A percentile compares a stretch with the other conserved stretches of the same genome.
These are phyloP conservation scores for Moesziomyces sp. DNA, from an alignment of 1,284 basidiomycete species.

Conservation along the genomic window DNA sequence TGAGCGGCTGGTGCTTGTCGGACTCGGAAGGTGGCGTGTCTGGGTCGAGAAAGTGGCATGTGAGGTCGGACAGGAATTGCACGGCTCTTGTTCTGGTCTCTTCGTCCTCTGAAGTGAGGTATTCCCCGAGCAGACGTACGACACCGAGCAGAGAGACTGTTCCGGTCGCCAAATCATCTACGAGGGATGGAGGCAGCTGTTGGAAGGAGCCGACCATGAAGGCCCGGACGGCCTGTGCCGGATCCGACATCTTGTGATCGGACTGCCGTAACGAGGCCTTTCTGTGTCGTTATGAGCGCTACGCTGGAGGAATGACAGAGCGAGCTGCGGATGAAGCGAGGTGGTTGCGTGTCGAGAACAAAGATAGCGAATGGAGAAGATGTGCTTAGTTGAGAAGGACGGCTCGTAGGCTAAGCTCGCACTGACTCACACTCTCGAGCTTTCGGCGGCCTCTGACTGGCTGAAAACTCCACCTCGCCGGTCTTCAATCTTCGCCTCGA, in stretches of 20 bases:
- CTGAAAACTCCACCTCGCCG: conserved; percentile 6
- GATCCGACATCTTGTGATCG: conserved; percentile 27
- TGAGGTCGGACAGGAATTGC: conserved; percentile 51
- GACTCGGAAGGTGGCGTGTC: conserved; percentile 1
- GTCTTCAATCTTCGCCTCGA: not conserved
- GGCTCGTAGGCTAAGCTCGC: not conserved
- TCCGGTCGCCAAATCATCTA: conserved; percentile 39
- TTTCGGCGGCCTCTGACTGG: not conserved
- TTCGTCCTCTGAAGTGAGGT: conserved; percentile 86
- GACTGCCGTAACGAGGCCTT: not conserved
- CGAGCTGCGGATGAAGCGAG: not conserved
- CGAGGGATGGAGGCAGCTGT: conserved; percentile 47
- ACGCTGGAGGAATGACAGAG: too few relatives aligned
- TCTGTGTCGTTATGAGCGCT: not conserved
- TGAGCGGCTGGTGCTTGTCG: conserved; percentile 70
- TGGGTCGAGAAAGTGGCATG: conserved; percentile 43
- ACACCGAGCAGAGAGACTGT: conserved; percentile 74
- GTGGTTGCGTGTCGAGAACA: not conserved
- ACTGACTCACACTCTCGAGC: conserved; percentile 7
- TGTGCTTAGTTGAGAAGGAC: conserved; percentile 9
- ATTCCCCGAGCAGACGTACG: conserved; percentile 87
- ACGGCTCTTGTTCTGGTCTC: conserved; percentile 81
- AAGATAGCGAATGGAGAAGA: not conserved
- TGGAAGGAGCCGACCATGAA: conserved; percentile 51
- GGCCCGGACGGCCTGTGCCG: conserved; percentile 44